phyloP scores from a whole-genome alignment of 1,284 basidiomycete genomes.

The Xerocomus minutiporus region DNA sequence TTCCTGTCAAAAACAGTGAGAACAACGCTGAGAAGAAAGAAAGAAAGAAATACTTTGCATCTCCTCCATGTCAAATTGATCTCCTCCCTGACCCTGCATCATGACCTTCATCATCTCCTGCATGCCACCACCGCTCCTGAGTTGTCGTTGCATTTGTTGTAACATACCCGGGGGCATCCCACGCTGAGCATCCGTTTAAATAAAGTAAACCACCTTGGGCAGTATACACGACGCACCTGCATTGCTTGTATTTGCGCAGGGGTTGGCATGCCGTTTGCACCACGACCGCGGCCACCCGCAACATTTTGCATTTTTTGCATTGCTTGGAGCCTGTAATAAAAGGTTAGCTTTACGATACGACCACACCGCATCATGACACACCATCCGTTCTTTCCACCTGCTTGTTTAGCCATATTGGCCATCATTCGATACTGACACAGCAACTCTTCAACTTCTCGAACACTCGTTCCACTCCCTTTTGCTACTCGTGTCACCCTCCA shows the following conservation, averaged over 20 bases:
- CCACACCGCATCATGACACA: conserved; percentile 32
- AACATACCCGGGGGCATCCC: conserved; percentile 88
- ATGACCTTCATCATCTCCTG: conserved; percentile 95
- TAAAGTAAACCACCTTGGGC: conserved; percentile 3
- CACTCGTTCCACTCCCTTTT: conserved; percentile 90
- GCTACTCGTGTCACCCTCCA: conserved; percentile 89
- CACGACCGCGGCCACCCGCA: conserved; percentile 79
- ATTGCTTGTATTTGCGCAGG: conserved; percentile 91
- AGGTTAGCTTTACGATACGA: conserved; percentile 1
- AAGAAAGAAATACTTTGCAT: conserved; percentile 64
- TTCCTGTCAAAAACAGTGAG: conserved; percentile 43
- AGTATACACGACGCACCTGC: conserved; percentile 52
- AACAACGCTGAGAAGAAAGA: conserved; percentile 1
- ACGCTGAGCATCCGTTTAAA: conserved; percentile 44
- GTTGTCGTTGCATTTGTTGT: conserved; percentile 78
- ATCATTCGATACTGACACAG: conserved; percentile 96
- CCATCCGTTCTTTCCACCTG: conserved; percentile 95
- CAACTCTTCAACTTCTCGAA: conserved; percentile 95
- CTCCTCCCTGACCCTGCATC: conserved; percentile 86
- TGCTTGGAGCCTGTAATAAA: conserved; percentile 60
- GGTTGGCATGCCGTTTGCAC: conserved; percentile 81
- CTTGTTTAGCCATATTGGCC: conserved; percentile 95
- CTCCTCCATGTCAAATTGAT: conserved; percentile 80
- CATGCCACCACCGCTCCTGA: conserved; percentile 81
- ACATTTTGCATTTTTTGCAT: conserved; percentile 90